These are phyloP conservation scores for Metschnikowia vanudenii DNA, from an alignment of 805 yeast genomes.

Conservation along the genomic window DNA sequence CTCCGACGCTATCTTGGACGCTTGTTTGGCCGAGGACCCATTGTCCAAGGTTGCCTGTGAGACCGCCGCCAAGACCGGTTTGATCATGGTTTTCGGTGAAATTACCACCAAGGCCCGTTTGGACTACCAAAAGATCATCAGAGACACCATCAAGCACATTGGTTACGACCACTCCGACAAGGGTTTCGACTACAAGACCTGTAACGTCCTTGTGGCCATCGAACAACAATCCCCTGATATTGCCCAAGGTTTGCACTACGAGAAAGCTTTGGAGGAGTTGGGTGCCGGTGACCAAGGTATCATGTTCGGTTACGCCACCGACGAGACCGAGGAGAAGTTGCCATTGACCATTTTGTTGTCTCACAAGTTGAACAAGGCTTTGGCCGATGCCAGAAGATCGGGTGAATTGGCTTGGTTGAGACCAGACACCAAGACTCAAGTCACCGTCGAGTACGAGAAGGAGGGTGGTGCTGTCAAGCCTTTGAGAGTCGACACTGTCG, in stretches of 20 bases:
- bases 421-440: slow-evolving; percentile 99
- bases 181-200: slow-evolving; percentile 99
- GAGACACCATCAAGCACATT: slow-evolving; percentile 97
- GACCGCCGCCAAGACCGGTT: slow-evolving; percentile 98
- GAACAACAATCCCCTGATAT: slow-evolving; percentile 99
- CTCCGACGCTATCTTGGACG: slow-evolving; percentile 96
- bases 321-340: slow-evolving; percentile 95
- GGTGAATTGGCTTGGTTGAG: slow-evolving; percentile 95
- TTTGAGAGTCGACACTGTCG: slow-evolving; percentile 94
- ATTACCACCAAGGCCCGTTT: slow-evolving; percentile 94
- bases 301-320: slow-evolving; percentile 99
- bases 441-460: slow-evolving; percentile 92
- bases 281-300: slow-evolving; percentile 99
- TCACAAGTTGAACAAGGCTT: slow-evolving; percentile 93
- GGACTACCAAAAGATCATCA: slow-evolving; percentile 95
- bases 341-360: slow-evolving; percentile 93
- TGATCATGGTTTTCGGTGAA: slow-evolving; percentile 99
- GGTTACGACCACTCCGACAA: slow-evolving; percentile 95
- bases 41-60: slow-evolving; percentile 99
- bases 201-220: slow-evolving; percentile 97
- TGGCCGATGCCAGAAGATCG: slow-evolving; percentile 96
- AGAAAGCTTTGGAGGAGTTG: slow-evolving; percentile 90
- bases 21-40: slow-evolving; percentile 94
- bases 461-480: slow-evolving; percentile 96
- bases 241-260: slow-evolving; percentile 98